These are phyloP conservation scores for Pulicaria dysenterica DNA, from an alignment of 129 eudicot species.

Conservation along the genomic window DNA sequence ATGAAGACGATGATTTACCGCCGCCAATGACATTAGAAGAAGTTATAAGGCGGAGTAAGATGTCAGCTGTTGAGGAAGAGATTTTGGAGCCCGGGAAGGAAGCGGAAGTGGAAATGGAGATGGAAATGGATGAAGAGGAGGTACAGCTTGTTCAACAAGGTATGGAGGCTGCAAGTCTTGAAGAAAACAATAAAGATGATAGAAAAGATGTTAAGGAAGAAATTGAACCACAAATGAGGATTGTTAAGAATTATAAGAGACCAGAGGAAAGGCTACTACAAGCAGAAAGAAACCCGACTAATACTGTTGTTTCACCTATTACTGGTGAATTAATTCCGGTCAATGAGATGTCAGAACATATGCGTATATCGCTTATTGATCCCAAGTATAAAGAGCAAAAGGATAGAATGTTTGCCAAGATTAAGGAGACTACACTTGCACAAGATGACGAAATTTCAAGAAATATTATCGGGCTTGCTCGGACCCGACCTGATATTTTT, in stretches of 20 bases:
- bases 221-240: slow-evolving; percentile 82
- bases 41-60: slow-evolving; percentile 86
- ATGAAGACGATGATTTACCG: slow-evolving; percentile 85
- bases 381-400: slow-evolving; percentile 94
- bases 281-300: slow-evolving; percentile 71
- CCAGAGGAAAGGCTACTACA: slow-evolving; percentile 71
- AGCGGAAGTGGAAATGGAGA: slow-evolving; percentile 96
- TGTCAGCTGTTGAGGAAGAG: slow-evolving; percentile 60
- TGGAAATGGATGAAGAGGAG: slow-evolving; percentile 98
- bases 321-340: slow-evolving; percentile 84
- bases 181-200: slow-evolving; percentile 54
- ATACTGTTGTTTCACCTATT: slow-evolving; percentile 79
- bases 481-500: slow-evolving; percentile 90
- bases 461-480: slow-evolving; percentile 84
- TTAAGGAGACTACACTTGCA: slow-evolving; percentile 85
- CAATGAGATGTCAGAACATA: slow-evolving; percentile 91
- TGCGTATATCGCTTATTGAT: slow-evolving; percentile 89
- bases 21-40: slow-evolving; percentile 94
- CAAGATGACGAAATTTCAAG: slow-evolving; percentile 81
- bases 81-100: slow-evolving; percentile 77
- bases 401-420: slow-evolving; percentile 96
- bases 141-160: slow-evolving; percentile 89
- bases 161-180: slow-evolving; percentile 78
- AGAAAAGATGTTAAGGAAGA: slow-evolving; percentile 46
- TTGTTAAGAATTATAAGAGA: slow-evolving; percentile 87